Percentiles rank a stretch among this genome's conserved stretches.
Conservation (phyloP, 2,329 filamentous ascomycete species). For the Pyrenophora seminiperda region DNA sequence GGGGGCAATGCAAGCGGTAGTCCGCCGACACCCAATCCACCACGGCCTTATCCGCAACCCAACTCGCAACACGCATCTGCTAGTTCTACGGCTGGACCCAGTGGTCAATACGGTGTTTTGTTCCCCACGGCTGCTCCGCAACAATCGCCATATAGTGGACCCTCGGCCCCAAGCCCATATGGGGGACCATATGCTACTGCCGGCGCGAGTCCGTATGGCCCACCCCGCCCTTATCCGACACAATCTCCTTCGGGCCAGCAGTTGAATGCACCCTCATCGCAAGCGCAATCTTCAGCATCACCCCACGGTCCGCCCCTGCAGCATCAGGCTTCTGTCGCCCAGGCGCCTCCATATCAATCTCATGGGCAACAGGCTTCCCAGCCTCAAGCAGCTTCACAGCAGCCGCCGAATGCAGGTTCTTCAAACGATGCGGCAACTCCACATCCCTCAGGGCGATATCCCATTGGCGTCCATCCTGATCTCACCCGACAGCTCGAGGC, state of each 20-base stretch:
- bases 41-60: constrained; percentile 39
- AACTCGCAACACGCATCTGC: constrained; percentile 34
- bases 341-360: constrained; percentile 10
- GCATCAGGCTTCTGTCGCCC: not conserved
- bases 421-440: constrained; percentile 14
- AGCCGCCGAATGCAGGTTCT: not conserved
- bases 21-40: constrained; percentile 30
- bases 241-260: constrained; percentile 33
- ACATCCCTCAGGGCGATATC: constrained; percentile 40
- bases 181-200: constrained; percentile 38
- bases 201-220: constrained; percentile 37
- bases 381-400: no score
- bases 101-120: constrained; percentile 44
- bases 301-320: constrained; percentile 17
- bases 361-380: no score
- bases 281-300: constrained; percentile 15
- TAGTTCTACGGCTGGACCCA: constrained; percentile 28
- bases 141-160: constrained; percentile 23
- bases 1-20: constrained; percentile 38
- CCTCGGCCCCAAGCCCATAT: constrained; percentile 32
- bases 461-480: constrained; percentile 32
- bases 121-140: constrained; percentile 41
- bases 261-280: constrained; percentile 18
- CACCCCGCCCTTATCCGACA: constrained; percentile 34
- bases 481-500: constrained; percentile 43